Evolutionary conservation across 2,329 filamentous ascomycete species (phyloP), one percentile per base, ranked within the genome.

Genomic region (Neoscytalidium dimidiatum): DNA sequence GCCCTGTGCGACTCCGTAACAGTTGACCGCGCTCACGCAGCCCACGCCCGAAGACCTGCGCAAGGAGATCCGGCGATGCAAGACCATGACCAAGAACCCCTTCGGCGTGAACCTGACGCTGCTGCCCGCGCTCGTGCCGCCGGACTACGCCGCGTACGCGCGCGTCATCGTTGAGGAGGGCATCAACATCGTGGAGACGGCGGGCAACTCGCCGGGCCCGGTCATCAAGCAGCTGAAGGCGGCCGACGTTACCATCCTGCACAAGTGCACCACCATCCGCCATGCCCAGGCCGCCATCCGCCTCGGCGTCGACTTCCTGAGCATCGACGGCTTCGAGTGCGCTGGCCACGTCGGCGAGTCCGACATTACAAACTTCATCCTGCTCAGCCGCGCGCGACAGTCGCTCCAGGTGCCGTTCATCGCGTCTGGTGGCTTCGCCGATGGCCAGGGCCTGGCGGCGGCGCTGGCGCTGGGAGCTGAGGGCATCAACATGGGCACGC

Each of bases 271-370:
- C 8, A 96, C 92, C 4, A 96, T 99, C 80, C 85, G 93, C 64
- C 95, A 99, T 77, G 95, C 95, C 21, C 87, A 92, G 78, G 93
- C 90, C 69, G 95, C 95, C 56, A 86, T 96, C 66, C 97, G 96
- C 80, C 88, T 98, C 43, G 95, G 95, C 68, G 95, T 97, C 4
- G 95, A 99, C 79, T 98, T 99, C 80, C 82, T 99, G 65, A 94
- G 90, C 70, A 98, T 99, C 71, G 95, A 99, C 76, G 95, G 95
- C 48, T 98, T 99, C 76, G 95, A 99, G 80, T 99, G 95, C 81
- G 95, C 93, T 48, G 95, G 88, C 69, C 92, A 95, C 82, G 92
- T 95, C 64, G 92, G 92, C 75, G 92, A 95, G 83, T 89, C 86
- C 66, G 92, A 95, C 78, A 93, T 95, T 71, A 94, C 92, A 67